Conservation (phyloP, 768 basidiomycete species). For the Ephemerocybe angulata region DNA sequence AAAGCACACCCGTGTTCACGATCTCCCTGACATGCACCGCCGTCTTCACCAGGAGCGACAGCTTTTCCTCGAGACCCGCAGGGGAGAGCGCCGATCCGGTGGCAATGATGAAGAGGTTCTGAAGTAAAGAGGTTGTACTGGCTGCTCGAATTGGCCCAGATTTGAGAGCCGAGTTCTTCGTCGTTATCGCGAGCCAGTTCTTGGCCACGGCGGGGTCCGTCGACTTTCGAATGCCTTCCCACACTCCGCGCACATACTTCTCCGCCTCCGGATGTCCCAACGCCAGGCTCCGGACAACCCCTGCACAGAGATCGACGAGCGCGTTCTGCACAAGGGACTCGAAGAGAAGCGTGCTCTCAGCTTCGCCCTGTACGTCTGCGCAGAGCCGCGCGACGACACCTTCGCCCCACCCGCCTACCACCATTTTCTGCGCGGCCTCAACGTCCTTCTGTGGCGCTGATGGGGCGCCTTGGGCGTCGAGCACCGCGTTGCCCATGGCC, state of each 20-base stretch:
- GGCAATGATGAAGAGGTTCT: too few relatives aligned
- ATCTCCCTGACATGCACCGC: background rate
- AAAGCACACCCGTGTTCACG: background rate
- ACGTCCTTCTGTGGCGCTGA: too few relatives aligned
- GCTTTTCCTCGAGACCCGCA: too few relatives aligned
- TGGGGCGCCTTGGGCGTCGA: background rate
- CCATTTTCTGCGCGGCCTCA: background rate
- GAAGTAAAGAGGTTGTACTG: too few relatives aligned
- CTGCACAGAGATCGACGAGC: background rate
- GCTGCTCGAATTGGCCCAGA: too few relatives aligned
- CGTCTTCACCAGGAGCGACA: background rate
- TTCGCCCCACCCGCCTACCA: background rate
- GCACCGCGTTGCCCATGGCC: slow-evolving; percentile 35
- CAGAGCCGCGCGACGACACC: background rate
- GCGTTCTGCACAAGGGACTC: background rate
- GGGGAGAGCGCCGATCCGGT: background rate
- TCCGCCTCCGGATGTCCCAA: too few relatives aligned
- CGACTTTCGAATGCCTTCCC: too few relatives aligned
- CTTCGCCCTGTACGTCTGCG: background rate
- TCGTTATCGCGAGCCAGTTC: too few relatives aligned
- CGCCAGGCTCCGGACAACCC: background rate
- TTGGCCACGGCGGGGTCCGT: too few relatives aligned
- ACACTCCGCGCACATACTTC: too few relatives aligned
- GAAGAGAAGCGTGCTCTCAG: background rate
- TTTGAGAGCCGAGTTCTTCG: too few relatives aligned